Evolutionary conservation across 75 land plant genomes (phyloP), one percentile per base, ranked within the genome.

Genomic region (Cunninghamia lanceolata): DNA sequence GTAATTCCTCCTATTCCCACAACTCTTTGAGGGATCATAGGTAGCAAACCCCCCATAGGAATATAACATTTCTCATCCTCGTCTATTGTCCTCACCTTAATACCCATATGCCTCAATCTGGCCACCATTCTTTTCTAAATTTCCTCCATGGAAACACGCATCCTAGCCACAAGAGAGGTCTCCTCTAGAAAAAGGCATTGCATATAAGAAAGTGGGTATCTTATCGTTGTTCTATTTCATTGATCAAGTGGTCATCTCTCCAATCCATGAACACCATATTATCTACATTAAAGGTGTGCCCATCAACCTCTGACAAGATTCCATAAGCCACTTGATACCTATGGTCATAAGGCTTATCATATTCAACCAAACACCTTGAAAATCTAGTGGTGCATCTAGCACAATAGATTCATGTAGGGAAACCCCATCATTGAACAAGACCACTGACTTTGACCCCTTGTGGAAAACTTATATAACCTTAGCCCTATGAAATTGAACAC

Each of bases 211-310:
- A 70, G 99, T 96, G 14, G 99, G 99, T 39, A 96, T 90, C 87
- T 86, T 92, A 17, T 85, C 76, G 77, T 98, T 98, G 47, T 89
- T 87, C 87, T 47, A 63, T 34, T 34, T 90, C 85, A 40, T 81
- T 84, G 28, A 84, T 84, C 16, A 98, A 86, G 85, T 98, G 99
- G 4, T 95, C 92, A 89, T 98, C 99, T 81, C 99, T 91, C 98
- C 99, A 98, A 74, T 98, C 99, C 99, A 98, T 98, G 87, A 98
- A 96, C 16, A 98, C 92, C 99, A 98, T 98, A 86, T 98, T 95
- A 86, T 98, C 93, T 80, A 93, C 46, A 84, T 96, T 96, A 88
- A 96, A 98, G 16, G 99, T 98, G 85, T 96, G 99, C 9, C 90
- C 89, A 73, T 98, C 98, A 4, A 95, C 96, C 90, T 98, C 99